Evolutionary conservation across 1,284 basidiomycete genomes (phyloP), one percentile per base, ranked within the genome.

Genomic region (Ceraceosorus bombacis): DNA sequence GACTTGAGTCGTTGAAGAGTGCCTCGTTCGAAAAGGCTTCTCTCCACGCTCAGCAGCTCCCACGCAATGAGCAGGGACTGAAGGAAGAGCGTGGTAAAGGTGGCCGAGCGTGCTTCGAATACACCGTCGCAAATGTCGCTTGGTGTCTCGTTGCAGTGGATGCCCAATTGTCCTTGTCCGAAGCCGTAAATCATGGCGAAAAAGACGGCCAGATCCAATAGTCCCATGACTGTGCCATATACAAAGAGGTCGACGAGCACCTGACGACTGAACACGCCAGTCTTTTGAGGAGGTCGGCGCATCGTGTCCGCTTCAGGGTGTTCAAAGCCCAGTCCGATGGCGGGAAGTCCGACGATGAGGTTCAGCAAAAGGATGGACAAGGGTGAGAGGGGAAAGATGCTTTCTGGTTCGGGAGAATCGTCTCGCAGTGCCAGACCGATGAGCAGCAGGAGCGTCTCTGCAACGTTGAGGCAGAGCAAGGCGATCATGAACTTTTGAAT

Each of bases 401-500:
- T 68, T 49, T 72, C 71, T 51, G 63, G 59, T 40, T 65, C 60
- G 2, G 59, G 63, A 10, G 43, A 10, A 46, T 46, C 15, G 53
- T 74, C 72, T 10, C 68, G 67, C 17, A 74, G 65, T 55, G 68
- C 72, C 0, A 74, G 64, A 57, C 71, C 72, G 41, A 70, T 64
- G 41, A 74, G 65, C 0, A 74, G 66, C 54, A 73, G 58, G 39
- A 74, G 64, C 54, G 71, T 71, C 56, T 74, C 71, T 41, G 67
- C 72, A 5, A 74, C 71, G 58, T 74, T 74, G 59, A 68, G 64
- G 46, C 71, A 70, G 38, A 74, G 58, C 39, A 74, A 58, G 40
- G 69, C 69, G 56, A 74, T 70, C 27, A 72, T 57, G 63, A 74
- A 74, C 36, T 67, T 66, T 58, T 72, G 69, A 39, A 74, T 74